Percentiles rank a stretch among this genome's conserved stretches.
phyloP scores from a whole-genome alignment of 163 green algal species.

The Scenedesmus sp. region DNA sequence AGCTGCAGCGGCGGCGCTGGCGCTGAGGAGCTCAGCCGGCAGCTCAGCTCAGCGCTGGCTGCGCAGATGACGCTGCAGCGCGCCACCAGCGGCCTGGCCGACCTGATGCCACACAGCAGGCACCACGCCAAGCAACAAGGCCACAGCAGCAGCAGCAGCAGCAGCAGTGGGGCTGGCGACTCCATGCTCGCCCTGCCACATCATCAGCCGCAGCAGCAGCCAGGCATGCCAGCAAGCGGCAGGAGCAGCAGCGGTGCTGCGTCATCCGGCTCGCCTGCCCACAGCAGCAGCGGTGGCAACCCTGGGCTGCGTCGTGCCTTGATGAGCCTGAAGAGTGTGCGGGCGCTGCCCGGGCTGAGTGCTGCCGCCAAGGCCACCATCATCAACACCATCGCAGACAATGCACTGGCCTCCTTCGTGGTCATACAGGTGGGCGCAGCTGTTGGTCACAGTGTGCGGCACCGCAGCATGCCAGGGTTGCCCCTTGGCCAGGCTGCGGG shows the following conservation, averaged over 20 bases:
- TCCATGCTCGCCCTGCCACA: neutral
- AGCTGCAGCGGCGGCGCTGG: neutral
- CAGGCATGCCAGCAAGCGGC: neutral
- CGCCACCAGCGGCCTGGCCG: neutral
- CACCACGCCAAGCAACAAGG: neutral
- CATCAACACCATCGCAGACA: constrained; percentile 82
- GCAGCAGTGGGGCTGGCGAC: neutral
- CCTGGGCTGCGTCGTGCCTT: constrained; percentile 38
- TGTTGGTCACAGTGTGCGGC: neutral
- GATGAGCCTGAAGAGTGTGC: constrained; percentile 31
- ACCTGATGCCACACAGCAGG: neutral
- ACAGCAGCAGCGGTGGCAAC: neutral
- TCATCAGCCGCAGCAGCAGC: neutral
- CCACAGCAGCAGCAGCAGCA: neutral
- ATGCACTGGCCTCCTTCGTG: constrained; percentile 91
- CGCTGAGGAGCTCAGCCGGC: constrained; percentile 36
- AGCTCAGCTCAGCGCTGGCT: constrained; percentile 25
- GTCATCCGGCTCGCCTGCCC: neutral
- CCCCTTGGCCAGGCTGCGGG: neutral
- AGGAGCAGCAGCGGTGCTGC: neutral
- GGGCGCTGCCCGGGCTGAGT: constrained; percentile 26
- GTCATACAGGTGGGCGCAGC: constrained; percentile 80
- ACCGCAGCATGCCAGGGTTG: neutral
- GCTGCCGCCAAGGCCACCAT: constrained; percentile 47
- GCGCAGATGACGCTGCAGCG: constrained; percentile 17